A percentile compares a stretch with the other conserved stretches of the same genome.
phyloP scores from a whole-genome alignment of 179 eudicot species.

The Camellia oleifera region DNA sequence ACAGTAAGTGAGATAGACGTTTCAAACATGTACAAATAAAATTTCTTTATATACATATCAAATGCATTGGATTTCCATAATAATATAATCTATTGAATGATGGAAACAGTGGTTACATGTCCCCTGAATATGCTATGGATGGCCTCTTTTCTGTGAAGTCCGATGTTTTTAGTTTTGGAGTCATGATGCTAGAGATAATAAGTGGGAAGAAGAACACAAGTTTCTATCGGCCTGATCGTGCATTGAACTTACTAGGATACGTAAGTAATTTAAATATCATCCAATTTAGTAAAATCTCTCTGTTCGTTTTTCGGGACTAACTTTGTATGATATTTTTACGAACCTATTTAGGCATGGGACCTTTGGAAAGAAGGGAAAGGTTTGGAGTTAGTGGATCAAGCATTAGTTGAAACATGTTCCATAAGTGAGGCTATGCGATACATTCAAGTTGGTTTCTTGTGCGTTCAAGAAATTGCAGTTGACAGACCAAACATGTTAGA shows the following conservation, averaged over 20 bases:
- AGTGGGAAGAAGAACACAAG: constrained; percentile 20
- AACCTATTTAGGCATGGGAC: background rate
- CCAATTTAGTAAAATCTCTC: too few relatives aligned
- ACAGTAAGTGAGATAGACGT: constrained; percentile 19
- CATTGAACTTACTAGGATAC: constrained; percentile 16
- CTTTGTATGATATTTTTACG: background rate
- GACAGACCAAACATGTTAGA: constrained; percentile 17
- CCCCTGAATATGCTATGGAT: constrained; percentile 28
- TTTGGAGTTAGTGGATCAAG: constrained; percentile 7
- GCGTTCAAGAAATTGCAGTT: constrained; percentile 18
- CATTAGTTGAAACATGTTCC: background rate
- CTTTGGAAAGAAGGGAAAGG: constrained; percentile 6
- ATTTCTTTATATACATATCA: background rate
- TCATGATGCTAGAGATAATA: constrained; percentile 24
- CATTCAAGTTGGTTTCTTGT: constrained; percentile 16
- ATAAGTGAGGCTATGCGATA: background rate
- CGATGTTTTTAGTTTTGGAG: constrained; percentile 29
- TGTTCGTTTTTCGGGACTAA: background rate
- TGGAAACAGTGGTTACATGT: constrained; percentile 27
- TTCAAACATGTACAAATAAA: background rate
- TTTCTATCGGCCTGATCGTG: background rate
- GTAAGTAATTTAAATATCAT: constrained; percentile 8
- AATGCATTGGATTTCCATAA: background rate
- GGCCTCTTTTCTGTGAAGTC: constrained; percentile 25
- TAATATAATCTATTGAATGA: background rate